Conservation (phyloP, 2,329 filamentous ascomycete genomes). For the Colletotrichum sp. region DNA sequence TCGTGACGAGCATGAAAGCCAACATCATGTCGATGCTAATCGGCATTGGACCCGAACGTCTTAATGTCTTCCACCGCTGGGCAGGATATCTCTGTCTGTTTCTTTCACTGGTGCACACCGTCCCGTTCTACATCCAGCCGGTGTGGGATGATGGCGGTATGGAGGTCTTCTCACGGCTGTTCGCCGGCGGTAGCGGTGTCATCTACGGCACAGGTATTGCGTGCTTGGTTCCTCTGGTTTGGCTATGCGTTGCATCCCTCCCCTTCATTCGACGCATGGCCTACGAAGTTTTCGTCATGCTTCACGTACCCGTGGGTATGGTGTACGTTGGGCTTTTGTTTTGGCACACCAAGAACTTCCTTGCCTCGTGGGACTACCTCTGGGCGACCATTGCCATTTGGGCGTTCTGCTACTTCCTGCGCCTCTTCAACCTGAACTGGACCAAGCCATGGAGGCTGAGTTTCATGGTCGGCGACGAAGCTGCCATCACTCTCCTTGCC, state of each 20-base stretch:
- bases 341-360: slow-evolving; percentile 94
- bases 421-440: slow-evolving; percentile 91
- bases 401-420: slow-evolving; percentile 73
- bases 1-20: slow-evolving; percentile 88
- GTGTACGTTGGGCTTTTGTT: slow-evolving; percentile 86
- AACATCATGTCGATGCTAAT: slow-evolving; percentile 85
- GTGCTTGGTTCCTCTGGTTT: slow-evolving; percentile 79
- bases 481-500: slow-evolving; percentile 85
- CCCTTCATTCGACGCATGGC: slow-evolving; percentile 77
- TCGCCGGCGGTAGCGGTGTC: slow-evolving; percentile 67
- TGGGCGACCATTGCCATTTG: slow-evolving; percentile 83
- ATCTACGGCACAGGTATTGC: slow-evolving; percentile 88
- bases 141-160: slow-evolving; percentile 82
- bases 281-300: slow-evolving; percentile 84
- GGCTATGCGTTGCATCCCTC: slow-evolving; percentile 86
- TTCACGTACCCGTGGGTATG: slow-evolving; percentile 84
- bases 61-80: slow-evolving; percentile 95
- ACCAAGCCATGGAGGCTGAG: slow-evolving; percentile 77
- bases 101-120: slow-evolving; percentile 80
- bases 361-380: slow-evolving; percentile 89
- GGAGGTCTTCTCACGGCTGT: slow-evolving; percentile 72
- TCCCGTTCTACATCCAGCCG: slow-evolving; percentile 90
- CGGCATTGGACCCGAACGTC: slow-evolving; percentile 87
- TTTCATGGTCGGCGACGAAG: slow-evolving; percentile 90
- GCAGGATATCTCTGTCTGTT: slow-evolving; percentile 85